Evolutionary conservation across 768 basidiomycete genomes (phyloP).

Genomic region (Glaciozyma antarctica): DNA sequence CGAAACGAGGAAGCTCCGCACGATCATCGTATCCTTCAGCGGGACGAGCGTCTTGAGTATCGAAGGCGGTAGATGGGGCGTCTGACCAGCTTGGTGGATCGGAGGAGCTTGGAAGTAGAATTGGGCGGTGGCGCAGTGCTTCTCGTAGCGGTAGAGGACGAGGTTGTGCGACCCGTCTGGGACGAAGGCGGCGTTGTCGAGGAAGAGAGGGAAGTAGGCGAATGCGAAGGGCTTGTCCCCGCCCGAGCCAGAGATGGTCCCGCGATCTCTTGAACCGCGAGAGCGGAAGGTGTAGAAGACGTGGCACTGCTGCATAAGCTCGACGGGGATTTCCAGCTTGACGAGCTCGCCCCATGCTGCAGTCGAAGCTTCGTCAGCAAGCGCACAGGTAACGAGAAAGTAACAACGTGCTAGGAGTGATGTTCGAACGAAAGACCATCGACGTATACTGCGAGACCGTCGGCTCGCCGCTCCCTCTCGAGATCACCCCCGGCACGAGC

Average conservation of each 20-base stretch:
- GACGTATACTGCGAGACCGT: conserved; percentile 72
- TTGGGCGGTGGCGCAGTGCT: conserved; percentile 44
- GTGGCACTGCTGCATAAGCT: conserved; percentile 68
- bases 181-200: conserved; percentile 63
- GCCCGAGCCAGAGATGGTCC: conserved; percentile 19
- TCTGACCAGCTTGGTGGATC: conserved; percentile 45
- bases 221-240: conserved; percentile 63
- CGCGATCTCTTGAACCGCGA: conserved; percentile 44
- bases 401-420: conserved; percentile 49
- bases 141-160: conserved; percentile 70
- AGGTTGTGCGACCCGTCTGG: conserved; percentile 82
- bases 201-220: conserved; percentile 79
- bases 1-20: conserved; percentile 81
- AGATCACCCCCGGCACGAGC: conserved; percentile 60
- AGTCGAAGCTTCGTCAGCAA: no score
- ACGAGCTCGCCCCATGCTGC: conserved; percentile 79
- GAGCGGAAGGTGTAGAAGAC: conserved; percentile 90
- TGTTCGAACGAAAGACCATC: conserved; percentile 79
- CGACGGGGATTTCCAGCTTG: conserved; percentile 66
- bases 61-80: conserved; percentile 45
- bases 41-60: conserved; percentile 58
- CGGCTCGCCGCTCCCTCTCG: conserved; percentile 76
- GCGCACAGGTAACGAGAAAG: not conserved
- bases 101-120: conserved; percentile 65
- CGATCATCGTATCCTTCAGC: conserved; percentile 59